Conservation (phyloP, 1,139 yeast species). For the Wickerhamiella infanticola region DNA sequence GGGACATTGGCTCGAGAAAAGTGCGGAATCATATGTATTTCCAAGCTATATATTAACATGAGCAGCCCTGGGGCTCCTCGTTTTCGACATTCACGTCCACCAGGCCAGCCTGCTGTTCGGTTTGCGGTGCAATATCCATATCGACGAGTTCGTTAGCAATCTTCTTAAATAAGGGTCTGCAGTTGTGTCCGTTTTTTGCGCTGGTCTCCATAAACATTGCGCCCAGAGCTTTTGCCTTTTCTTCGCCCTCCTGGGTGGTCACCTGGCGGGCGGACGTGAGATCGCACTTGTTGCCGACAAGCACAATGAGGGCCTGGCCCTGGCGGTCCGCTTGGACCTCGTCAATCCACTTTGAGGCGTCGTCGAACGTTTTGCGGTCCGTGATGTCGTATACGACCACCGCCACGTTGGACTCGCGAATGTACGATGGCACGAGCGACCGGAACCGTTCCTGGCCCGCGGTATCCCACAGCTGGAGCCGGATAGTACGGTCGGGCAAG, state of each 20-base stretch:
- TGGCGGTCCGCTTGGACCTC: slow-evolving; percentile 70
- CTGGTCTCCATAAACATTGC: slow-evolving; percentile 85
- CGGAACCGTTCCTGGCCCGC: slow-evolving; percentile 98
- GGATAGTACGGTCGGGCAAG: slow-evolving; percentile 55
- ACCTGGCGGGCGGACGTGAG: slow-evolving; percentile 54
- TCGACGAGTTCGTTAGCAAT: slow-evolving; percentile 89
- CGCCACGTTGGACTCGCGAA: slow-evolving; percentile 93
- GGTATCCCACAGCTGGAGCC: slow-evolving; percentile 87
- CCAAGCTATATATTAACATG: slow-evolving; percentile 9
- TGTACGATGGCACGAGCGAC: slow-evolving; percentile 85
- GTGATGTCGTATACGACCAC: slow-evolving; percentile 92
- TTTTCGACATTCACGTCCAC: slow-evolving; percentile 18
- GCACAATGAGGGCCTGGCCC: slow-evolving; percentile 47
- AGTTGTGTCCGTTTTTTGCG: slow-evolving; percentile 89
- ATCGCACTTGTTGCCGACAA: slow-evolving; percentile 76
- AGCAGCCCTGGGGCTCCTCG: slow-evolving; percentile 16
- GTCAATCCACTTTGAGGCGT: slow-evolving; percentile 66
- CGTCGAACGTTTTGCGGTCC: slow-evolving; percentile 56
- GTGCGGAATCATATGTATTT: too few species aligned
- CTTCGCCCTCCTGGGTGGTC: slow-evolving; percentile 63
- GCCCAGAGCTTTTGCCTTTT: slow-evolving; percentile 57
- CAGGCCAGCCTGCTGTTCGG: slow-evolving; percentile 18
- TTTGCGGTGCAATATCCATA: slow-evolving; percentile 32
- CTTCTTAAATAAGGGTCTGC: slow-evolving; percentile 72
- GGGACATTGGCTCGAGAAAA: too few species aligned